Evolutionary conservation across 495 filamentous ascomycete genomes (phyloP).

Genomic region (Penicillium waksmanii): DNA sequence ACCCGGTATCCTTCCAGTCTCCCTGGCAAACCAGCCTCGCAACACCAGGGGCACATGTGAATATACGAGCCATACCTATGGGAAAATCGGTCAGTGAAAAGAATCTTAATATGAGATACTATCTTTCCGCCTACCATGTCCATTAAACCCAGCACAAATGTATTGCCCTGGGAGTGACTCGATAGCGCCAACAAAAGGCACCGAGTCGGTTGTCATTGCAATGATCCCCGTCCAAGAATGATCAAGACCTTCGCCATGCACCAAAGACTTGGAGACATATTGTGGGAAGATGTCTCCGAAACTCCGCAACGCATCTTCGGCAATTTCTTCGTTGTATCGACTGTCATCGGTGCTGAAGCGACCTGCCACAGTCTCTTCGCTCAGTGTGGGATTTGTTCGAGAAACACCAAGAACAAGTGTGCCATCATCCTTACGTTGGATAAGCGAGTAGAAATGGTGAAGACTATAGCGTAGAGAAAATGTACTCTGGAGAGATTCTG

Average conservation of each 20-base stretch:
- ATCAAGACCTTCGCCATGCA: conserved; percentile 35
- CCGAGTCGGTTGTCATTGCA: conserved; percentile 38
- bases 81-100: neutral
- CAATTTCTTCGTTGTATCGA: conserved; percentile 31
- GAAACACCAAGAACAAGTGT: conserved; percentile 36
- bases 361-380: conserved; percentile 23
- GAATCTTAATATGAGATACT: neutral
- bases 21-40: conserved; percentile 29
- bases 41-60: conserved; percentile 36
- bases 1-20: conserved; percentile 28
- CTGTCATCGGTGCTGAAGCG: conserved; percentile 33
- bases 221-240: conserved; percentile 41
- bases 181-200: conserved; percentile 36
- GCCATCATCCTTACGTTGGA: conserved; percentile 31
- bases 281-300: conserved; percentile 29
- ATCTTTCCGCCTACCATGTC: conserved; percentile 28
- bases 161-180: conserved; percentile 33
- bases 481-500: conserved; percentile 24
- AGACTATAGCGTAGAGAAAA: conserved; percentile 37
- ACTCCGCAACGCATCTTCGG: conserved; percentile 27
- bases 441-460: conserved; percentile 36
- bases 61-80: conserved; percentile 39
- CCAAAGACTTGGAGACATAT: neutral
- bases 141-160: conserved; percentile 41
- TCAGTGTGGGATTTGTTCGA: conserved; percentile 32